Base-by-base conservation (phyloP, 108 stramenopile genomes). In the Pseudonitzschia multistriata region DNA sequence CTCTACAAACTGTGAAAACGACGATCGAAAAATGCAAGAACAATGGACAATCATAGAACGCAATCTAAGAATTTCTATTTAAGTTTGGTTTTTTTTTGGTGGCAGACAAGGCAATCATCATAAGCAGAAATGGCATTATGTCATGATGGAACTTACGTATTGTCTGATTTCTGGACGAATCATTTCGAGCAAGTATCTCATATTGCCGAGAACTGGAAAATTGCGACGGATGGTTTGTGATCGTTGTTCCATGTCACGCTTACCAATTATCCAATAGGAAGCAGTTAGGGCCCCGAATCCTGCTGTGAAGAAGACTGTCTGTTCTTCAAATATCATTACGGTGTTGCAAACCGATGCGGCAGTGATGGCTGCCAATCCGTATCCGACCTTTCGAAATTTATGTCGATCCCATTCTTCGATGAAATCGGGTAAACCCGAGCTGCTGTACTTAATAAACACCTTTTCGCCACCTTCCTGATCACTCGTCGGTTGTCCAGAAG, bases 161-260 rank as follows among this genome's bases (percentile, higher is more conserved):
- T 49, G 64, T 81, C 48, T 25, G 76, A 66, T 66, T 29, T 49
- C 48, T 6, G 48, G 65, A 69, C 74, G 79, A 56, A 96, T 84
- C 76, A 83, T 81, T 82, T 96, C 92, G 15, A 93, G 37, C 15
- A 93, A 30, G 68, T 93, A 94, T 13, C 95, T 74, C 50, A 93
- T 54, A 70, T 94, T 90, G 14, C 89, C 91, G 29, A 96, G 65
- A 5, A 96, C 86, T 1, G 95, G 95, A 73, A 85, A 96, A 67
- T 96, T 96, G 3, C 91, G 65, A 29, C 88, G 84, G 39, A 96
- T 79, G 14, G 90, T 77, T 61, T 91, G 90, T 22, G 70, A 66
- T 8, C 74, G 76, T 77, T 93, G 91, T 45, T 66, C 49, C 37
- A 96, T 79, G 64, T 96, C 93, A 34, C 76, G 50, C 30, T 88